Evolutionary conservation across 192 early-diverging fungal species (phyloP).

Genomic region (Backusella mclennaniae): DNA sequence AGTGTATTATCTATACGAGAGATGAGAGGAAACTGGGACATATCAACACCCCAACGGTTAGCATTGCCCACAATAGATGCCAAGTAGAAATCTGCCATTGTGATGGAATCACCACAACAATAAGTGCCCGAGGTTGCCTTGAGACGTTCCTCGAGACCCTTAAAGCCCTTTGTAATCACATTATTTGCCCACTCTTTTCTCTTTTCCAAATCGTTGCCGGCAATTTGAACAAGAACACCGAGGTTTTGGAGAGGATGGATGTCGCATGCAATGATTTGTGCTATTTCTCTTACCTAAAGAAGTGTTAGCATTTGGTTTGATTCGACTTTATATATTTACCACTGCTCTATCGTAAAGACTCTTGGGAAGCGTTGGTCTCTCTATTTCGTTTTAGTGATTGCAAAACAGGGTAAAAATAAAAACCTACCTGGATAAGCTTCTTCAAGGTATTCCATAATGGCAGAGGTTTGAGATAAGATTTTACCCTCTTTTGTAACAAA

Average conservation of each 20-base stretch:
- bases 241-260: slow-evolving; percentile 90
- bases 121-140: slow-evolving; percentile 64
- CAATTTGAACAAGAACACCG: slow-evolving; percentile 62
- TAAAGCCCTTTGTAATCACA: slow-evolving; percentile 59
- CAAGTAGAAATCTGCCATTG: slow-evolving; percentile 81
- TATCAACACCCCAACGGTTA: slow-evolving; percentile 63
- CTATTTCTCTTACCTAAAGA: slow-evolving; percentile 65
- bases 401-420: background rate
- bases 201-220: slow-evolving; percentile 45
- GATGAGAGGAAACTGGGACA: slow-evolving; percentile 70
- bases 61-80: slow-evolving; percentile 83
- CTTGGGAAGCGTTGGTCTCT: slow-evolving; percentile 66
- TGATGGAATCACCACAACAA: slow-evolving; percentile 78
- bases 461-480: slow-evolving; percentile 63
- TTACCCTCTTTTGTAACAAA: slow-evolving; percentile 56
- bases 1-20: slow-evolving; percentile 55
- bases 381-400: slow-evolving; percentile 11
- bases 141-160: slow-evolving; percentile 71
- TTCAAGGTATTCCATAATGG: slow-evolving; percentile 90
- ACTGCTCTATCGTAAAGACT: slow-evolving; percentile 62
- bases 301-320: background rate
- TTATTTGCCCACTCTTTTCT: slow-evolving; percentile 59
- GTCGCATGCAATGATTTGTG: slow-evolving; percentile 71
- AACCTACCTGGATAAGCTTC: slow-evolving; percentile 60
- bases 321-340: slow-evolving; percentile 28